phyloP scores from a whole-genome alignment of 148 eudicot genomes.

The Chenopodium suecicum region DNA sequence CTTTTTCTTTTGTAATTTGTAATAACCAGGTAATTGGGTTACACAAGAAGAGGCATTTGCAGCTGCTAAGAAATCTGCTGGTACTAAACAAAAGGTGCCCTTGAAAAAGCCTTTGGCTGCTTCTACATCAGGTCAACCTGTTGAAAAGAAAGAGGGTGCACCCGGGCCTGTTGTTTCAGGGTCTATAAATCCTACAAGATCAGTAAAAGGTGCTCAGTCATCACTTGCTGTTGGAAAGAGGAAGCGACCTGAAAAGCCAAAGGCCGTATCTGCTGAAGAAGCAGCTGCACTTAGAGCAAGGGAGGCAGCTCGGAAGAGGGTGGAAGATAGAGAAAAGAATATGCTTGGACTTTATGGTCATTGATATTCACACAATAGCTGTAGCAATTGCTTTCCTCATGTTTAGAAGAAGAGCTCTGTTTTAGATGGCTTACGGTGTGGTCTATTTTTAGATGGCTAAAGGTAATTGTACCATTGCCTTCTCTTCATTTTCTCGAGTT shows the following conservation, averaged over 20 bases:
- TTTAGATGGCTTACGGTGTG: neutral
- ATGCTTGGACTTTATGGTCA: conserved; percentile 79
- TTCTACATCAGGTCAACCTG: conserved; percentile 14
- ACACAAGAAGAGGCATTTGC: conserved; percentile 81
- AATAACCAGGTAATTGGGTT: conserved; percentile 83
- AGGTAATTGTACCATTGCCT: conserved; percentile 1
- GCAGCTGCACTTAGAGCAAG: conserved; percentile 86
- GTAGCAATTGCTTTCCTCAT: neutral
- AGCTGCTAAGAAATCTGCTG: conserved; percentile 28
- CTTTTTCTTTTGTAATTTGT: neutral
- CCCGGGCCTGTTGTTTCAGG: conserved; percentile 35
- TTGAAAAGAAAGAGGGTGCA: conserved; percentile 39
- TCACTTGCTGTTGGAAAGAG: conserved; percentile 57
- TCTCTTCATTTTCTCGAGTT: neutral
- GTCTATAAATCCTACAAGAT: conserved; percentile 34
- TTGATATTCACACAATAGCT: conserved; percentile 21
- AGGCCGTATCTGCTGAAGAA: conserved; percentile 47
- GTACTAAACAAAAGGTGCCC: conserved; percentile 30
- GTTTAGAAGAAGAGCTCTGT: neutral
- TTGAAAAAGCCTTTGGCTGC: conserved; percentile 27
- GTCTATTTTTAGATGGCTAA: neutral
- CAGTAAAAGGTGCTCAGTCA: conserved; percentile 46
- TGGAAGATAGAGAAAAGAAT: conserved; percentile 65
- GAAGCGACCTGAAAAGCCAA: conserved; percentile 45
- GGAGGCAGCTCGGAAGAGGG: conserved; percentile 95